Conservation (phyloP, 2,329 filamentous ascomycete genomes). For the Cercospora citrullina region DNA sequence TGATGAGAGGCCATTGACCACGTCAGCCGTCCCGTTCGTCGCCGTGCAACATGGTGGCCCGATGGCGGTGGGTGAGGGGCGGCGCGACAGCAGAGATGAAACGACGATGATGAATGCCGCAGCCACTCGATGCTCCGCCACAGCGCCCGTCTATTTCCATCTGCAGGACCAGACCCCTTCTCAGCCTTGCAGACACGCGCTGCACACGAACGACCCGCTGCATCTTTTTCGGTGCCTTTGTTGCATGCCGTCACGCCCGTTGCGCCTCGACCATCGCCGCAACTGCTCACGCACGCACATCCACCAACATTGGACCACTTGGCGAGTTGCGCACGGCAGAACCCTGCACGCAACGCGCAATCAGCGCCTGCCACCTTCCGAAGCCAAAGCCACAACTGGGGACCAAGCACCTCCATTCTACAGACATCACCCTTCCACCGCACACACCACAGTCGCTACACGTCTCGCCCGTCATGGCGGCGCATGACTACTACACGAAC, state of each 20-base stretch:
- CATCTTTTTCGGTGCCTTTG: neutral
- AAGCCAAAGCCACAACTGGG: neutral
- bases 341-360: constrained; percentile 4
- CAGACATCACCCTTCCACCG: neutral
- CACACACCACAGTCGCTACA: constrained; percentile 10
- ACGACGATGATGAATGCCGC: neutral
- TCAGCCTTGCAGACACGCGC: neutral
- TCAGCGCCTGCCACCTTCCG: constrained; percentile 2
- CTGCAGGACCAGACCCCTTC: neutral
- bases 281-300: neutral
- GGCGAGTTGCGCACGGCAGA: neutral
- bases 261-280: neutral
- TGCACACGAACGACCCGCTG: neutral
- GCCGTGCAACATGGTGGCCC: neutral
- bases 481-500: constrained; percentile 54
- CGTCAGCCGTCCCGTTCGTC: neutral
- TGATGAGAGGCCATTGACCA: neutral
- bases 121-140: neutral
- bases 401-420: neutral
- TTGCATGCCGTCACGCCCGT: neutral
- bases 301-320: neutral
- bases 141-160: neutral
- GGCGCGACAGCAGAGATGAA: neutral
- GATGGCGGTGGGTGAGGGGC: neutral
- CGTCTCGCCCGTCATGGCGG: constrained; percentile 22